Evolutionary conservation across 176 grass and related monocot genomes (phyloP), one percentile per base, ranked within the genome.

Genomic region (Saccharum spontaneum): DNA sequence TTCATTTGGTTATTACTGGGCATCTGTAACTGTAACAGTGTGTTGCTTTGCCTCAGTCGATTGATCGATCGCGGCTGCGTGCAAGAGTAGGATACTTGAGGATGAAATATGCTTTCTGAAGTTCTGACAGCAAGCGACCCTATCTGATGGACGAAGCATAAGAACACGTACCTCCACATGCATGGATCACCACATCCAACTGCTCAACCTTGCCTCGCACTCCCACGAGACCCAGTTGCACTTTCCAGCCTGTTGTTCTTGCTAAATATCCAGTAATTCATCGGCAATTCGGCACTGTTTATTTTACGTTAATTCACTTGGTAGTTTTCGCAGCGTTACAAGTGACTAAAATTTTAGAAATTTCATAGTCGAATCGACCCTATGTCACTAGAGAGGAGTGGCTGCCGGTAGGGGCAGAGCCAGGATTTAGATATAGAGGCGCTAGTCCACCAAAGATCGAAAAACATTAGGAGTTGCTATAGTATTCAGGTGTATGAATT

Each of bases 131-230:
- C 30, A 77, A 78, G 83, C 69, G 49, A 78, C 64, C 68, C 37
- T 75, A 84, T 68, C 86, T 31, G 30, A 69, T 1, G 11, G 70
- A 52, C 52, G n/a, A 54, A 63, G 83, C 12, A 89, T 64, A 81
- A 24, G 50, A 71, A 7, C 1, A 15, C n/a, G 10, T 65, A 82
- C 23, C 73, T 78, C 16, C 83, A 86, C 26, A 10, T 74, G 43
- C 78, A 71, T 76, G 76, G 71, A 3, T 57, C 20, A 57, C 60
- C n/a, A 43, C 16, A 17, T 38, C 83, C 50, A 30, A 28, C 57
- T 23, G 22, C 57, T 86, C 66, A 71, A 81, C 3, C 78, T 55
- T 78, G 33, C 16, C 14, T 57, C 23, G 7, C 72, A 86, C 78
- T 86, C 41, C 16, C 33, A 33, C 33, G 3, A 33, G 33, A 3